Evolutionary conservation across 192 early-diverging fungal genomes (phyloP), one percentile per base, ranked within the genome.

Genomic region (Tieghemiomyces parasiticus): DNA sequence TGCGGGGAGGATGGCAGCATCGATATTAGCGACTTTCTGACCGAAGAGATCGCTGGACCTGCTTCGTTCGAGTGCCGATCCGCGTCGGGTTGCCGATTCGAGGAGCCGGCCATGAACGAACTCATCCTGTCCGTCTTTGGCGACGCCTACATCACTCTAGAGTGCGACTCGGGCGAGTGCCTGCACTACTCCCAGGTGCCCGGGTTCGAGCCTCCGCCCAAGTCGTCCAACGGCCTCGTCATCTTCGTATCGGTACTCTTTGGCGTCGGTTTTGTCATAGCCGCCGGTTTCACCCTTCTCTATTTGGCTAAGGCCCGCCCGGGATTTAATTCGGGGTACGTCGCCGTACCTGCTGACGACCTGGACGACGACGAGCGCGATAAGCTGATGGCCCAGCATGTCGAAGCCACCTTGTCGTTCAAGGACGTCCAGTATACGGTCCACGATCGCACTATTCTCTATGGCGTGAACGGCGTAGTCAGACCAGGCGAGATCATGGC

Each of bases 401-500:
- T 75, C 9, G 84, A 86, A 20, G 75, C 81, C 0, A 70, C 75
- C 22, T 53, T 90, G 2, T 73, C 77, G 65, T 90, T 88, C 61
- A 65, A 75, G n/a, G 68, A 83, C 53, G 62, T 84, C 22, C 44
- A 68, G 32, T 90, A 90, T 67, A 62, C 50, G 4, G 72, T 85
- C 12, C 67, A 61, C 20, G 71, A 70, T 0, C 55, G 58, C 35
- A 54, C 67, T 53, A 72, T 92, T 14, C 62, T 92, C 30, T 70
- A 86, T 20, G 75, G 74, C 13, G 81, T 93, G 3, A 76, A 76
- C 26, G 93, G 93, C 31, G 64, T 81, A 22, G 88, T 89, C 6
- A 70, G 77, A 20, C 85, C 92, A 0, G 93, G 93, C 47, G 77
- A 94, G 61, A 81, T 97, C 9, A 81, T 92, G 78, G 93, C 91